Evolutionary conservation across 1,284 basidiomycete species (phyloP).

Genomic region (Cerioporus squamosus): DNA sequence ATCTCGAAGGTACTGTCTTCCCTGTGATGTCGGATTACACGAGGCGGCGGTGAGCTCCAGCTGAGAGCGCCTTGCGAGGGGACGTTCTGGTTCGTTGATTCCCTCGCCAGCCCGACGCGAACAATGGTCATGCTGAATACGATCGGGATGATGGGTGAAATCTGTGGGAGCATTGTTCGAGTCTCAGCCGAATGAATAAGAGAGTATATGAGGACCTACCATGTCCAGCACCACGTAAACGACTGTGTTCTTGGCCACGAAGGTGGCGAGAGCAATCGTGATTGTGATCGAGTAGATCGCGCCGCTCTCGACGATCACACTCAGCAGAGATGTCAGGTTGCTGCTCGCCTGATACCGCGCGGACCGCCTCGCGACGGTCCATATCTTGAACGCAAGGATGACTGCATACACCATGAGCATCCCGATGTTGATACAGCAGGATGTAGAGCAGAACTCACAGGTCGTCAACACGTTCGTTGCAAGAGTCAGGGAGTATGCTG

Average conservation of each 20-base stretch:
- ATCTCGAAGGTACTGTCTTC: background rate
- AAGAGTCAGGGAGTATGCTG: background rate
- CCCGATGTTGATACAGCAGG: background rate
- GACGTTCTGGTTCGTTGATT: background rate
- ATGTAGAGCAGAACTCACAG: background rate
- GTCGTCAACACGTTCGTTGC: background rate
- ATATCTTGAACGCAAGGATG: background rate
- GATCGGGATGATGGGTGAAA: background rate
- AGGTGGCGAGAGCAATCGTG: background rate
- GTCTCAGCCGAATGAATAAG: too few species aligned
- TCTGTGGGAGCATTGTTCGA: too few species aligned
- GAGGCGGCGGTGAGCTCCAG: background rate
- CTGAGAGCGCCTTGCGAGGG: background rate
- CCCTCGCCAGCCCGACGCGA: background rate
- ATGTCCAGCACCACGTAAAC: background rate
- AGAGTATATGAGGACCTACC: background rate
- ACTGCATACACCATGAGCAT: background rate
- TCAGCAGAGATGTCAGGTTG: background rate
- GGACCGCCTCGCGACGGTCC: background rate
- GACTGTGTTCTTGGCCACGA: background rate
- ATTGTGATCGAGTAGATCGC: background rate
- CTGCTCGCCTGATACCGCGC: background rate
- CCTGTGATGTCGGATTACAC: too few species aligned
- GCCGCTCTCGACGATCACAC: background rate
- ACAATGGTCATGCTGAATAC: background rate